Base-by-base conservation (phyloP, 768 basidiomycete species). In the Hypholoma sublateritium region DNA sequence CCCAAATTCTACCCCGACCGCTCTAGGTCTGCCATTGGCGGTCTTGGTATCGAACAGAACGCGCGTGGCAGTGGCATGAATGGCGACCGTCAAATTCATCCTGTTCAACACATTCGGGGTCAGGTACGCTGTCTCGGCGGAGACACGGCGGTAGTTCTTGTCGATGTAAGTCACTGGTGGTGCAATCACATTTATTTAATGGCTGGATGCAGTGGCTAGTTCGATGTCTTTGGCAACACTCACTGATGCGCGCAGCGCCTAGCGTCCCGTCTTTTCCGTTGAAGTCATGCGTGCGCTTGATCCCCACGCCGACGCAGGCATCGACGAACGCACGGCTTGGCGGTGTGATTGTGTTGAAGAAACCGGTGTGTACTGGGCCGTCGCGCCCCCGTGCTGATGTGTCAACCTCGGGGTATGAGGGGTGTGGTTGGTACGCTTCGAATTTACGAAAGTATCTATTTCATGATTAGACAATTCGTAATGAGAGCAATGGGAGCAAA, bases 371-470 rank as follows among this genome's bases (percentile, higher is more conserved):
- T 5, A 88, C 74, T 0, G 86, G 86, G 0, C 88, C 88, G 1
- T 70, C 55, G 1, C 70, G 70, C 3, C 88, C 86, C 8, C 75
- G 80, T 2, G 74, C 71, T 4, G 75, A 67, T 1, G 69, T 56
- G 54, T 88, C 80, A 11, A 89, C 83, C 3, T 64, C 65, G 1
- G 86, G 81, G 60, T 81, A 82, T 7, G 72, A 64, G 1, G 79
- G 70, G 58, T 84, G 75, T 3, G 83, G 80, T 37, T 74, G 72
- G 61, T 76, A 88, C 13, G 72, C 77, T 65, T 91, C 88, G 45
- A 89, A 87, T 68, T 87, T 90, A 32, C 66, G 75, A 64, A 90
- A 85, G 62, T 88, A 89, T 37, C 86, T 88, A 55, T 17, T 2
- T 25, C 34, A 24, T 32, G 11, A 45, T 53, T 21, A 32, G 42